These are phyloP conservation scores for Acanthamoeba culbertsoni DNA, from an alignment of 208 protist species.

Conservation along the genomic window DNA sequence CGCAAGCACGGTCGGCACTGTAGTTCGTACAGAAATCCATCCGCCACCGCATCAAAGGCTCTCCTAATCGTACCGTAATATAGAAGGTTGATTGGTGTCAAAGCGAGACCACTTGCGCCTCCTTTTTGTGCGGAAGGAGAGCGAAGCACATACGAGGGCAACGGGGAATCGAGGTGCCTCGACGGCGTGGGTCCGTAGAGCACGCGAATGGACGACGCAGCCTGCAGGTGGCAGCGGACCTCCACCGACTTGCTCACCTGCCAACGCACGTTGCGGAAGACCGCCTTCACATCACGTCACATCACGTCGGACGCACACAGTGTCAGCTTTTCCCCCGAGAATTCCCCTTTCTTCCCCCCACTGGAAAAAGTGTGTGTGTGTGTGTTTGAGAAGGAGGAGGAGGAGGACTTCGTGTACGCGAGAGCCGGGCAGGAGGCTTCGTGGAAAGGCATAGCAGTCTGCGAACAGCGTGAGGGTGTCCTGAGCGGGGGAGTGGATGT, in stretches of 20 bases:
- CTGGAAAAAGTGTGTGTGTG: neutral
- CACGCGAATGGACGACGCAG: neutral
- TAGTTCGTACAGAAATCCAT: neutral
- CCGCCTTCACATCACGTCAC: neutral
- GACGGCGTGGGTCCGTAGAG: neutral
- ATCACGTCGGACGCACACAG: neutral
- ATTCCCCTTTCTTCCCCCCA: no score
- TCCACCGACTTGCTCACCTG: neutral
- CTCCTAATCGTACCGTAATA: neutral
- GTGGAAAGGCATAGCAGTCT: neutral
- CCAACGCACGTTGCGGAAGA: neutral
- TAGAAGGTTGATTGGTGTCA: no score
- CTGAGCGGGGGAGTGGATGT: neutral
- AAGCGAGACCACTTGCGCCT: no score
- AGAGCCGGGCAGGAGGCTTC: neutral
- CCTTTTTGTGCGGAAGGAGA: no score
- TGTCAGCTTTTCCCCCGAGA: no score
- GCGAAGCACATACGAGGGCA: neutral
- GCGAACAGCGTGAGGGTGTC: neutral
- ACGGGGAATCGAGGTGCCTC: neutral
- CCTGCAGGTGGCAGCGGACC: neutral
- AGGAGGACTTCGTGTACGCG: neutral
- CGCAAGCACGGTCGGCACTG: neutral
- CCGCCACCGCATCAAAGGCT: neutral
- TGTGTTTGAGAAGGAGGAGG: neutral